These are phyloP conservation scores for Plasmodium falciparum DNA, from an alignment of 169 alveolate species.

Conservation along the genomic window DNA sequence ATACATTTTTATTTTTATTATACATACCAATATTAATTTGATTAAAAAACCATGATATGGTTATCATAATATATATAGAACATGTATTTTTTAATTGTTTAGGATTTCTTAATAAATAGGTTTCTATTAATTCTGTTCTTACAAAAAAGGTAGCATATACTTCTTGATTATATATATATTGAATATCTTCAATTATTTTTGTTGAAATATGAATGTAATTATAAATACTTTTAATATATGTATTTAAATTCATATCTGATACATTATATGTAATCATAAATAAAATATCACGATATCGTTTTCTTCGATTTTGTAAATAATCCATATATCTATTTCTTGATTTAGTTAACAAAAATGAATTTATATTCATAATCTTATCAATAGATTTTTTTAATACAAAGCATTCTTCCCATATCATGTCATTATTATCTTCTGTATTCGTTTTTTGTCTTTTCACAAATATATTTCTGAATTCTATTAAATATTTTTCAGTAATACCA, in stretches of 20 bases:
- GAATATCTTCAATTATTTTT: background rate
- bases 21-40: conserved; percentile 48
- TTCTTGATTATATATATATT: conserved; percentile 20
- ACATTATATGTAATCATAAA: background rate
- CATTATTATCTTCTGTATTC: background rate
- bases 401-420: background rate
- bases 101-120: conserved; percentile 19
- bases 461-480: background rate
- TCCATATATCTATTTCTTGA: background rate
- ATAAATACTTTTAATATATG: conserved; percentile 8
- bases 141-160: background rate
- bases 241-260: background rate
- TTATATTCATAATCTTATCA: background rate
- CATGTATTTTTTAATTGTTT: conserved; percentile 9
- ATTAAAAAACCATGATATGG: conserved; percentile 66
- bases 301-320: background rate
- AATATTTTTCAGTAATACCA: background rate
- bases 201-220: background rate
- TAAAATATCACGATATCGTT: background rate
- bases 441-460: background rate
- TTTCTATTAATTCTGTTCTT: conserved; percentile 4
- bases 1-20: conserved; percentile 18
- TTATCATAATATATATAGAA: conserved; percentile 22
- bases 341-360: background rate
- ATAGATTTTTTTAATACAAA: background rate